These are phyloP conservation scores for Hymenoscyphus fraxineus DNA, from an alignment of 2,329 filamentous ascomycete genomes.

Conservation along the genomic window DNA sequence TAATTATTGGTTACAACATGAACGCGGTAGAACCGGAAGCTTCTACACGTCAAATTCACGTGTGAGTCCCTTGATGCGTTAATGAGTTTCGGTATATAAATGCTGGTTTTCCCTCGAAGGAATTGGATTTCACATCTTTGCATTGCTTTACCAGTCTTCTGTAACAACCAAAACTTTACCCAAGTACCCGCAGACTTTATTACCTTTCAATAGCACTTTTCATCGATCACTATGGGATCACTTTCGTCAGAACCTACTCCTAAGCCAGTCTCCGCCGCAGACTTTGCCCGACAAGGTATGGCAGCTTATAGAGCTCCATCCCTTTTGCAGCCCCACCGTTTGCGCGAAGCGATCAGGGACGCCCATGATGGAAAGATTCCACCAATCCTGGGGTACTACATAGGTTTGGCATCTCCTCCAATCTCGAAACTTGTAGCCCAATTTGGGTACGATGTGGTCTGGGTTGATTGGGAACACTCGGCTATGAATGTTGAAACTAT, in stretches of 20 bases:
- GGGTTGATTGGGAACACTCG: slow-evolving; percentile 48
- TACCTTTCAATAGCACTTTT: not conserved
- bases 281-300: slow-evolving; percentile 36
- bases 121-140: too few species aligned
- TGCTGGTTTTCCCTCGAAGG: too few species aligned
- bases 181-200: not conserved
- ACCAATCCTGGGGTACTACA: slow-evolving; percentile 42
- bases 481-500: slow-evolving; percentile 47
- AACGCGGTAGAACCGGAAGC: too few species aligned
- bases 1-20: too few species aligned
- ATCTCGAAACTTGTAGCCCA: slow-evolving; percentile 41
- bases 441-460: slow-evolving; percentile 42
- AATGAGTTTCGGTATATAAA: too few species aligned
- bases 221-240: not conserved
- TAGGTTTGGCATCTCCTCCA: slow-evolving; percentile 40
- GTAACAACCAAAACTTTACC: too few species aligned
- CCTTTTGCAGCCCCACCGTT: slow-evolving; percentile 45
- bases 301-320: slow-evolving; percentile 42
- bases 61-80: too few species aligned
- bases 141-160: too few species aligned
- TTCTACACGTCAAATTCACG: too few species aligned
- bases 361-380: slow-evolving; percentile 45
- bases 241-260: not conserved
- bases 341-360: slow-evolving; percentile 44
- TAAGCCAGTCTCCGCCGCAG: slow-evolving; percentile 3